Base-by-base conservation (phyloP, 306 rosid genomes). In the Trifolium pratense region DNA sequence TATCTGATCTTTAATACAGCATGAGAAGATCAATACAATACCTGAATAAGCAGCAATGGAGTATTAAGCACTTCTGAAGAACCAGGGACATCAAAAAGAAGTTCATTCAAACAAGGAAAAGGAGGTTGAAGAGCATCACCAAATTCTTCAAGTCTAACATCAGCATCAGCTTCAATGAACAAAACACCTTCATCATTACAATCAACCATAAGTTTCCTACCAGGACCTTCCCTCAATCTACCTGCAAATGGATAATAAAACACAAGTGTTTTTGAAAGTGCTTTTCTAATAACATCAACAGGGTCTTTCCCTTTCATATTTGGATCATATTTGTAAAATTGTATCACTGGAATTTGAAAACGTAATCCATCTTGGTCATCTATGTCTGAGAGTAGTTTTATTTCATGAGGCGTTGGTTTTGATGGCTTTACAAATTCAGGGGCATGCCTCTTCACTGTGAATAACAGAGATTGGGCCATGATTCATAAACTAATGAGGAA, bases 361-460 rank as follows among this genome's bases (percentile, higher is more conserved):
- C 82, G 78, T 1, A 78, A 21, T 1, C 74, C 53, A 0, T 78
- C 78, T 72, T 78, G 82, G 63, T 78, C 82, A 17, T 78, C 82
- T 42, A 78, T 78, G 53, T 78, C 46, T 9, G 46, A 40, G 46
- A 40, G 46, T 9, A 9, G 46, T 40, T 40, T 40, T 9, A 9
- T 40, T 72, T 78, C 82, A 1, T 53, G 78, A 5, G 74, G 82
- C 1, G 82, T 78, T 9, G 78, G 55, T 37, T 55, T 64, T 8
- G 78, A 48, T 34, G 82, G 82, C 55, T 68, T 57, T 7, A 78
- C 70, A 5, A 78, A 53, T 36, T 78, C 82, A 17, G 73, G 8
- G 31, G 56, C 9, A 2, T 62, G 18, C 36, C 78, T 65, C 10
- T 34, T 13, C 9, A 78, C 78, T 3, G 21, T n/a, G n/a, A 78